phyloP scores from a whole-genome alignment of 176 grass and related monocot species.

The Canna indica region DNA sequence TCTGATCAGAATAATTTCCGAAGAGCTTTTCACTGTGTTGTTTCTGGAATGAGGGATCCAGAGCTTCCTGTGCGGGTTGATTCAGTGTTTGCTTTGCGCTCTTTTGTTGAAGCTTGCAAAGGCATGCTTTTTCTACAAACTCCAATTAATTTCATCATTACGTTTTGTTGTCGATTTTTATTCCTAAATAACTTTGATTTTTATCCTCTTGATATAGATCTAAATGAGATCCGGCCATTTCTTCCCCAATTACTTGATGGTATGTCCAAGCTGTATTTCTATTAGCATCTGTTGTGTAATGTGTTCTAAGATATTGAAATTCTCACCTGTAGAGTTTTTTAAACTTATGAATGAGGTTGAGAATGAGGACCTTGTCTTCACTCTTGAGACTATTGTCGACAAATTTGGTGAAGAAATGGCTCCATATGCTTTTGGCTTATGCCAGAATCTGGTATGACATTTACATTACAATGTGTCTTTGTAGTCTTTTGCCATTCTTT shows the following conservation, averaged over 20 bases:
- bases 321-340: slow-evolving; percentile 57
- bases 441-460: slow-evolving; percentile 64
- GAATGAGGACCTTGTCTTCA: slow-evolving; percentile 89
- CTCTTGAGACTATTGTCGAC: slow-evolving; percentile 81
- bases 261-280: slow-evolving; percentile 25
- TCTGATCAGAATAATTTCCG: slow-evolving; percentile 51
- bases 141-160: too few relatives aligned
- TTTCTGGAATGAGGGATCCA: slow-evolving; percentile 55
- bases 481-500: not conserved
- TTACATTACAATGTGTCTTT: not conserved
- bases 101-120: slow-evolving; percentile 89
- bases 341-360: slow-evolving; percentile 90
- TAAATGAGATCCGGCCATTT: slow-evolving; percentile 65
- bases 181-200: not conserved
- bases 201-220: slow-evolving; percentile 42
- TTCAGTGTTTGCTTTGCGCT: slow-evolving; percentile 93
- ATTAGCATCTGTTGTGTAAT: slow-evolving; percentile 2
- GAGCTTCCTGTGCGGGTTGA: slow-evolving; percentile 87
- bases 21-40: slow-evolving; percentile 52
- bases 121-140: slow-evolving; percentile 35
- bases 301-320: slow-evolving; percentile 4
- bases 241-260: slow-evolving; percentile 92
- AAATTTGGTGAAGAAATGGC: slow-evolving; percentile 99
- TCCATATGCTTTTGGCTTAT: slow-evolving; percentile 78
- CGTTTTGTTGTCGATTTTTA: not conserved